Conservation (phyloP, 129 eudicot genomes). For the Dittrichia graveolens region DNA sequence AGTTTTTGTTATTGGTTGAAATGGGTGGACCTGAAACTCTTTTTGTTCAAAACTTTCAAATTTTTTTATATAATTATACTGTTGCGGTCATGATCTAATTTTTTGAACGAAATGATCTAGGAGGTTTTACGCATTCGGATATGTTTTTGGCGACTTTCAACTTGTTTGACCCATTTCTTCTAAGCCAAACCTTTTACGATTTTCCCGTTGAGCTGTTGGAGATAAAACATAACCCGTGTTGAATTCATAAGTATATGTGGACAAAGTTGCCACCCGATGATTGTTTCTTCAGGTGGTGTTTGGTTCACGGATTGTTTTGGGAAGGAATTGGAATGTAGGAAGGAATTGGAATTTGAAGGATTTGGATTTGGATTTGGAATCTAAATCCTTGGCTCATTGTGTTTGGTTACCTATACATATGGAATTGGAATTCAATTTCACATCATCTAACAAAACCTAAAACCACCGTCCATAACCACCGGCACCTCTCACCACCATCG, state of each 20-base stretch:
- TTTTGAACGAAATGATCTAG: neutral
- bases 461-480: too few species aligned
- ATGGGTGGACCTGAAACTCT: neutral
- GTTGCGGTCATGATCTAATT: neutral
- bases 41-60: neutral
- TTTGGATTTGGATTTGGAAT: too few species aligned
- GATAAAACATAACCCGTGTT: neutral
- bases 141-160: neutral
- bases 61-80: neutral
- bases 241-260: neutral
- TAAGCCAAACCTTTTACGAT: neutral
- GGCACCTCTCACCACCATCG: too few species aligned
- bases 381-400: too few species aligned
- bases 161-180: neutral
- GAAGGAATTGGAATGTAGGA: too few species aligned
- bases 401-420: too few species aligned
- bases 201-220: neutral
- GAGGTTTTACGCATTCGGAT: neutral
- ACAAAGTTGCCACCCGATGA: neutral
- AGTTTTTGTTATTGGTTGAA: neutral
- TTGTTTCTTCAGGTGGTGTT: too few species aligned
- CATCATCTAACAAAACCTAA: too few species aligned
- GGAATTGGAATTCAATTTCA: too few species aligned
- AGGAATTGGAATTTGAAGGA: too few species aligned
- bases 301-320: too few species aligned